Base-by-base conservation (phyloP, 257 asterid species). In the Nicotiana noctiflora region DNA sequence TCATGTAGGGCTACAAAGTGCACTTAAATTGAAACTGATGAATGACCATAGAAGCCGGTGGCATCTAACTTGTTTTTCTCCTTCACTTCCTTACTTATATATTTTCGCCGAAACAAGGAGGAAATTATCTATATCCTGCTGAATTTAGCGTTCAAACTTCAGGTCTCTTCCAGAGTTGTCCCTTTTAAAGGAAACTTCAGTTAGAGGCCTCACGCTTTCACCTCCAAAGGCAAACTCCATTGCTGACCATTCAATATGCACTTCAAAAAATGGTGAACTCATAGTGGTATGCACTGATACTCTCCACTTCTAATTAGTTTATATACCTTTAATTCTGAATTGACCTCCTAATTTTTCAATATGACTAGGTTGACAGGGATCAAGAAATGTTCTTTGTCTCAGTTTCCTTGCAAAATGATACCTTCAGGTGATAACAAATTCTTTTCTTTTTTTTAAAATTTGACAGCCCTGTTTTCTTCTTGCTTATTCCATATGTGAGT, bases 81-180 rank as follows among this genome's bases (percentile, higher is more conserved):
- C 25, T 13, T 56, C 31, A 7, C 53, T 77, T 34, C 57, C 40
- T n/a, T 34, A 7, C n/a, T 57, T 34, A 7, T 61, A 77, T 77
- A 8, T 34, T 37, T 77, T 19, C 72, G 31, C 40, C 14, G 34
- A 62, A 56, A 27, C 49, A 34, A 31, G 68, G 59, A 5, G 17
- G 17, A 7, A 2, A 25, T 21, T 77, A 14, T 59, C 13, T 31
- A 2, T 37, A 49, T 67, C 60, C 76, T 68, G 40, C 44, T 72
- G 34, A 75, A 49, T 59, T 55, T 64, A 63, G 25, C 60, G 15
- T 83, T 61, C 44, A 80, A 87, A 79, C 55, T 79, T 82, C 95
- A 95, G 98, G 90, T 93, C 98, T 77, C 90, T 95, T 81, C 98
- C 97, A 49, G 98, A 93, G 68, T 82, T 95, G 65, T 88, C 98